A percentile compares a stretch with the other conserved stretches of the same genome.
Conservation (phyloP, 768 basidiomycete species). For the Amanita subjunquillea region DNA sequence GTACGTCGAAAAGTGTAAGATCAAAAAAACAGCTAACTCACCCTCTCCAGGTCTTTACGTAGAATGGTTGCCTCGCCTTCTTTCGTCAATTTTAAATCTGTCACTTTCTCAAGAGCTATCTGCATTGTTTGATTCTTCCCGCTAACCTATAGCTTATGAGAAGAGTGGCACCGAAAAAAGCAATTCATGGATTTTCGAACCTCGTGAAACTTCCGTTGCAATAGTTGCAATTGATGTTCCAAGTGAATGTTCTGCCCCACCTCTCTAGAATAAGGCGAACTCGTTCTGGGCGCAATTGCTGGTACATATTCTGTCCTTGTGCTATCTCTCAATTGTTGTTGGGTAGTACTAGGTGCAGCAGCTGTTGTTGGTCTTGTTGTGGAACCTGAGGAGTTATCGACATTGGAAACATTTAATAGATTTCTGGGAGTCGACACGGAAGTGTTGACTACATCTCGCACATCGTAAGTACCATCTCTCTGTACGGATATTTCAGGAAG, state of each 20-base stretch:
- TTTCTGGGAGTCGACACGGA: constrained; percentile 2
- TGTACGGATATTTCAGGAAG: constrained; percentile 57
- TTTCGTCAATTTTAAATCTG: constrained; percentile 42
- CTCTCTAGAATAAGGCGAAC: neutral
- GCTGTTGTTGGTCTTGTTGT: neutral
- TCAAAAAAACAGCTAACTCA: constrained; percentile 13
- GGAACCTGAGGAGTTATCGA: neutral
- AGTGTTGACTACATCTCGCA: constrained; percentile 15
- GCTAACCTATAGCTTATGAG: constrained; percentile 28
- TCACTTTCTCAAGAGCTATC: constrained; percentile 33
- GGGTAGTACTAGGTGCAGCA: neutral
- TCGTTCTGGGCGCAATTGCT: neutral
- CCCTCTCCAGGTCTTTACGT: constrained; percentile 61
- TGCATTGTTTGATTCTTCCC: constrained; percentile 38
- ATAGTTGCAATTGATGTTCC: constrained; percentile 16
- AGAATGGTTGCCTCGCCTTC: constrained; percentile 66
- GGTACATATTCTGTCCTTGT: neutral
- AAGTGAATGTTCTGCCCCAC: constrained; percentile 5
- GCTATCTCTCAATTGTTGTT: neutral
- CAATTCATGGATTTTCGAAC: neutral
- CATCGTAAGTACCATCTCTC: constrained; percentile 45
- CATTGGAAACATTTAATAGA: neutral
- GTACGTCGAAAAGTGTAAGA: constrained; percentile 2
- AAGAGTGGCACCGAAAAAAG: neutral
- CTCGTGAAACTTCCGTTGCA: constrained; percentile 17